phyloP scores from a whole-genome alignment of 2,329 filamentous ascomycete genomes.

The Trichoderma citrinoviride region DNA sequence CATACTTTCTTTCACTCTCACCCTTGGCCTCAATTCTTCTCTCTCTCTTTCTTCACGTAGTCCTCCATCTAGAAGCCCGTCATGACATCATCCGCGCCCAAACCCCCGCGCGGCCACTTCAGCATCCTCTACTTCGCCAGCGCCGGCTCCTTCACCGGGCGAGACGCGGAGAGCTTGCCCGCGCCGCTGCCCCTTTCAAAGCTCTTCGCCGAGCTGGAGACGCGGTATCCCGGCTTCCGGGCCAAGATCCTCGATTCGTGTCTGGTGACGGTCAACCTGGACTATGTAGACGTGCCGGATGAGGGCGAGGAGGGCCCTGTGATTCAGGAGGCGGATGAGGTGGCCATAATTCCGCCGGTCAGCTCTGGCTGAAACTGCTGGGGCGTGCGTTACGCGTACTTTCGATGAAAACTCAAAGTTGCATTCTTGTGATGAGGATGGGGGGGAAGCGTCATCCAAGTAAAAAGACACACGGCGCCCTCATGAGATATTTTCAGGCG shows the following conservation, averaged over 20 bases:
- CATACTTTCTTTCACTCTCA: too few relatives aligned
- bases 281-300: slow-evolving; percentile 70
- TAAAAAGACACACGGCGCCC: not conserved
- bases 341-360: slow-evolving; percentile 83
- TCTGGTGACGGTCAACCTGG: slow-evolving; percentile 74
- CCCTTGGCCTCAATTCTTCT: too few relatives aligned
- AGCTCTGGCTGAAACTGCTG: slow-evolving; percentile 66
- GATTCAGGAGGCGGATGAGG: slow-evolving; percentile 74
- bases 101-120: slow-evolving; percentile 64
- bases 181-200: slow-evolving; percentile 62
- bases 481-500: not conserved
- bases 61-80: not conserved
- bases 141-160: slow-evolving; percentile 68
- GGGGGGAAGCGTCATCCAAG: not conserved
- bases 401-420: too few relatives aligned
- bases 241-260: slow-evolving; percentile 67
- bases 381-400: not conserved
- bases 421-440: not conserved
- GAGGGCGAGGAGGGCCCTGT: slow-evolving; percentile 37
- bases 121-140: slow-evolving; percentile 79
- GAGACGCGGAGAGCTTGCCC: slow-evolving; percentile 61
- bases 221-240: slow-evolving; percentile 66
- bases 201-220: slow-evolving; percentile 67
- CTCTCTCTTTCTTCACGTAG: not conserved
- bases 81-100: slow-evolving; percentile 41